Conservation (phyloP, 176 grass and related monocot species). For the Aegilops sharonensis region DNA sequence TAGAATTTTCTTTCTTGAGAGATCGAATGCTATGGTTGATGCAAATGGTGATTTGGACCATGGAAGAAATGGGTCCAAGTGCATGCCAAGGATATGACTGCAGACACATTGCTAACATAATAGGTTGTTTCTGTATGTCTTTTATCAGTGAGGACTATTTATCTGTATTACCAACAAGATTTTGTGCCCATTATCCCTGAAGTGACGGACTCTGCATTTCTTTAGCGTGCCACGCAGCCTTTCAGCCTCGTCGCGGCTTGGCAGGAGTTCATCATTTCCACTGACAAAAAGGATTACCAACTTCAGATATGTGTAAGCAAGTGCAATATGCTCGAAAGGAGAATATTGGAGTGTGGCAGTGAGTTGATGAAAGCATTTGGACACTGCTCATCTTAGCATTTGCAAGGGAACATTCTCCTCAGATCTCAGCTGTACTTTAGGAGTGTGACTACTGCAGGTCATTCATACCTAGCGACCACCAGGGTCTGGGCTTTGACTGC, state of each 20-base stretch:
- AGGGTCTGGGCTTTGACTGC: constrained; percentile 68
- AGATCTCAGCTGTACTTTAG: background rate
- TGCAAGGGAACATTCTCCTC: background rate
- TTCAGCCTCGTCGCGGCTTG: constrained; percentile 69
- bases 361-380: background rate
- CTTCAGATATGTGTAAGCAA: constrained; percentile 27
- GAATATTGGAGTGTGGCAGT: background rate
- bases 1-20: too few species aligned
- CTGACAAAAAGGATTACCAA: constrained; percentile 41
- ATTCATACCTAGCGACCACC: constrained; percentile 78
- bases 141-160: background rate
- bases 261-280: constrained; percentile 79
- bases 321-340: background rate
- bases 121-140: background rate
- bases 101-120: background rate
- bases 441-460: background rate
- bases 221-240: constrained; percentile 41
- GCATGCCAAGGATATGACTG: background rate
- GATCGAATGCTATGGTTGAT: background rate
- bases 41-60: background rate
- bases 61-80: background rate
- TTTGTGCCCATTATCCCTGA: constrained; percentile 65
- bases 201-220: constrained; percentile 71
- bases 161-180: constrained; percentile 64
- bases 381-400: background rate